Percentiles rank a stretch among this genome's conserved stretches.
Evolutionary conservation across 495 filamentous ascomycete species (phyloP).

Genomic region (Penicillium silybi): DNA sequence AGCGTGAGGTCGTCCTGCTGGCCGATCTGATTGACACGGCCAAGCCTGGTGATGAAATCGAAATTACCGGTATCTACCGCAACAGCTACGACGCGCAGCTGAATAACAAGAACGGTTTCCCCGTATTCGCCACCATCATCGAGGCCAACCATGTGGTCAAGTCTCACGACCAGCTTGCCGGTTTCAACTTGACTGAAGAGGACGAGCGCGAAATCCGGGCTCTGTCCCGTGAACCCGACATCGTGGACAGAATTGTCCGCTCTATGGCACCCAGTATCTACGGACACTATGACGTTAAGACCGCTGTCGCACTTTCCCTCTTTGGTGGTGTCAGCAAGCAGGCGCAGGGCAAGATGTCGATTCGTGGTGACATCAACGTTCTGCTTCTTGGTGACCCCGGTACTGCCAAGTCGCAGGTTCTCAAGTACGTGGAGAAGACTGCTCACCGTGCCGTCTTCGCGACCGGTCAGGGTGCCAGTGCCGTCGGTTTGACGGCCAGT

Average conservation of each 20-base stretch:
- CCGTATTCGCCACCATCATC: conserved; percentile 95
- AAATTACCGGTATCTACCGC: conserved; percentile 94
- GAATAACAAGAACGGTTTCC: conserved; percentile 99
- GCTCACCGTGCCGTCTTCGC: conserved; percentile 97
- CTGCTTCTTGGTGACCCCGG: conserved; percentile 96
- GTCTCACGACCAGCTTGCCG: conserved; percentile 94
- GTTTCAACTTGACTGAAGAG: conserved; percentile 92
- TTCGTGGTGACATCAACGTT: conserved; percentile 98
- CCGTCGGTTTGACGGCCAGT: conserved; percentile 95
- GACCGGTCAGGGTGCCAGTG: conserved; percentile 94
- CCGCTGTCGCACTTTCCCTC: conserved; percentile 86
- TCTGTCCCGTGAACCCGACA: conserved; percentile 81
- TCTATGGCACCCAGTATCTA: conserved; percentile 98
- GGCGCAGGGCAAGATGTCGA: conserved; percentile 78
- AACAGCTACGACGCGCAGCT: conserved; percentile 98
- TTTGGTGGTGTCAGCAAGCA: conserved; percentile 95
- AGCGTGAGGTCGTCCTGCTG: conserved; percentile 91
- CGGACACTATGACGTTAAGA: conserved; percentile 96
- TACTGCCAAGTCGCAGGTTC: conserved; percentile 96
- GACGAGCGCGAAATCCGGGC: conserved; percentile 90
- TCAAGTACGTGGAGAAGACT: conserved; percentile 98
- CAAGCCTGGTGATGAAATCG: conserved; percentile 97
- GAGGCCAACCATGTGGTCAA: conserved; percentile 98
- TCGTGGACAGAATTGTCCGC: conserved; percentile 89
- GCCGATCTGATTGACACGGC: conserved; percentile 97